Evolutionary conservation across 768 basidiomycete species (phyloP), one percentile per base, ranked within the genome.

Genomic region (Russula dissimulans): DNA sequence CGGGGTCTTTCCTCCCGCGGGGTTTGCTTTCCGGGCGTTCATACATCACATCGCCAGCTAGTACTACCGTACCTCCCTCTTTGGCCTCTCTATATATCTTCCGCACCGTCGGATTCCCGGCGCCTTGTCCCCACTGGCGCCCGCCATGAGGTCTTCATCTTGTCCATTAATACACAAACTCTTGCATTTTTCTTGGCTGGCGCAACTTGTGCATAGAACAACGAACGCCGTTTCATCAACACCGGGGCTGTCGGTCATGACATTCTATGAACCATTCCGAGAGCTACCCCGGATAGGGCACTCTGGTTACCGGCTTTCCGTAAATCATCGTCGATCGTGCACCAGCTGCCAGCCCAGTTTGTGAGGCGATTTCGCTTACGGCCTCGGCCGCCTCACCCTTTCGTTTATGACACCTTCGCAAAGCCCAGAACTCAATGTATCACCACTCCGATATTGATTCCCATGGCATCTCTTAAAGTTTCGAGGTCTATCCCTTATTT

Each of bases 151-250:
- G 51, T 18, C 36, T 5, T n/a, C 31, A 42, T 32, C 43, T 44
- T 51, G 26, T 54, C 53, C 59, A 60, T 60, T 52, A 45, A 26
- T 10, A 18, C 34, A 29, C 12, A 8, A 34, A 18, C 9, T 41
- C 22, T 53, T 49, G 36, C 46, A 9, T 7, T 17, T 34, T 59
- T 47, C 58, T 44, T 47, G 5, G 31, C 32, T 31, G 31, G 49
- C 44, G 44, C 36, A n/a, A 47, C 14, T 31, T 42, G 59, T 22
- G 22, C 59, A 60, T 44, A 46, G n/a, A 34, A n/a, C 34, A 36
- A 7, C 34, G 54, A 61, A 61, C 60, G 60, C 60, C 60, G 60
- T 61, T 61, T 61, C 54, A 61, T 61, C 55, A 54, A 54, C 32
- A 32, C 26, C 31, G 44, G 43, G 29, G 32, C 47, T 43, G 9